Percentiles rank a stretch among this genome's conserved stretches.
Evolutionary conservation across 2,329 filamentous ascomycete genomes (phyloP).

Genomic region (Pyrenophora teres): DNA sequence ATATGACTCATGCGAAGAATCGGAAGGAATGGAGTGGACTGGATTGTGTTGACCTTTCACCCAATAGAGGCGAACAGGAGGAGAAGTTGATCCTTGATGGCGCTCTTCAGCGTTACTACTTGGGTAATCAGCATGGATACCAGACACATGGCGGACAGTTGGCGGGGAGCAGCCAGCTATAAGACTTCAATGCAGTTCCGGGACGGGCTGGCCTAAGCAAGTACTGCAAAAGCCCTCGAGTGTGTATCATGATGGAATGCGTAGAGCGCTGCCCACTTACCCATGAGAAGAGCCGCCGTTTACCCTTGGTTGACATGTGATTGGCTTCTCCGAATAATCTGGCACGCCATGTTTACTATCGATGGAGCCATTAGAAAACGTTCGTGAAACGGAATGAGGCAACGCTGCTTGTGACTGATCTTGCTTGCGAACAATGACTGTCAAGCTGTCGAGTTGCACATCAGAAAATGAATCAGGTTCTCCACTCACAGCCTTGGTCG

Average conservation of each 20-base stretch:
- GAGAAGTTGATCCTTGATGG: conserved; percentile 22
- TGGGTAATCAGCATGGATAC: conserved; percentile 20
- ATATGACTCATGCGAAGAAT: conserved; percentile 56
- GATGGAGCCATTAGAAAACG: conserved; percentile 62
- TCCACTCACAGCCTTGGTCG: conserved; percentile 41
- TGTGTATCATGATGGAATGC: neutral
- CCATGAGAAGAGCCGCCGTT: conserved; percentile 42
- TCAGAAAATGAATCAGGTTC: conserved; percentile 57
- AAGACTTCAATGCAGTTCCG: neutral
- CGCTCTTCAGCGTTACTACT: conserved; percentile 27
- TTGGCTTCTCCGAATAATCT: conserved; percentile 53
- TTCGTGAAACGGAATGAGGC: conserved; percentile 46
- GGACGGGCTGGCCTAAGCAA: neutral
- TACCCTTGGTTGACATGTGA: conserved; percentile 42
- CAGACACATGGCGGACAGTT: neutral
- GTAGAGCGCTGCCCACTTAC: conserved; percentile 26
- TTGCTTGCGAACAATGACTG: conserved; percentile 57
- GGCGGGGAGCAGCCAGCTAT: neutral
- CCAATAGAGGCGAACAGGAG: conserved; percentile 52
- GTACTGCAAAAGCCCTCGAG: neutral
- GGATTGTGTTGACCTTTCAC: conserved; percentile 55
- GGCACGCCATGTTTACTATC: conserved; percentile 56
- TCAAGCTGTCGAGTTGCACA: conserved; percentile 57
- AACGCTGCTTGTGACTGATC: conserved; percentile 39
- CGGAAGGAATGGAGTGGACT: conserved; percentile 50